Conservation (phyloP, 768 basidiomycete genomes). For the Mycena polygramma region DNA sequence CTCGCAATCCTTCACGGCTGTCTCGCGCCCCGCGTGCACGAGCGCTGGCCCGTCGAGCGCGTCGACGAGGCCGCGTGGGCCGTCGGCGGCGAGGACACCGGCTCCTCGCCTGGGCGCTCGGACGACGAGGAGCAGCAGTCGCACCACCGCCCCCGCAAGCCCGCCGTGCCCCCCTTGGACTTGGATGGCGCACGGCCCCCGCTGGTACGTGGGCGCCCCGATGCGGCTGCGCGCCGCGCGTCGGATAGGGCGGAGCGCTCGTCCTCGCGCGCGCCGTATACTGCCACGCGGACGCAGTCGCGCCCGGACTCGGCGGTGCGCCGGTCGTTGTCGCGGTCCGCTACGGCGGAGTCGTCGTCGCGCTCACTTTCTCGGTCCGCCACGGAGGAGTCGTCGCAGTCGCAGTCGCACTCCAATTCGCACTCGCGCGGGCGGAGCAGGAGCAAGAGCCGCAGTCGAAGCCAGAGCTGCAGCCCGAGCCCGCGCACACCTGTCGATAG, state of each 20-base stretch:
- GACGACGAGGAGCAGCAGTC: not conserved
- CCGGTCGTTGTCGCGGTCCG: not conserved
- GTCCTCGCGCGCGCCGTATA: conserved; percentile 32
- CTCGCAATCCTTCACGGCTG: conserved; percentile 79
- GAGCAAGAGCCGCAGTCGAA: conserved; percentile 29
- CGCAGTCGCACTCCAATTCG: not conserved
- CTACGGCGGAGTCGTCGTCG: not conserved
- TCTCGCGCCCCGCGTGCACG: conserved; percentile 70
- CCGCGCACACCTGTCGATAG: conserved; percentile 33
- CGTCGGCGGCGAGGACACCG: conserved; percentile 68
- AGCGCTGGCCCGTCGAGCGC: conserved; percentile 85
- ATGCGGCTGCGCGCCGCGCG: conserved; percentile 24
- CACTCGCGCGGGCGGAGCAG: conserved; percentile 25
- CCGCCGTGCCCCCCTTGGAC: not conserved
- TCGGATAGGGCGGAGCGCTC: conserved; percentile 29
- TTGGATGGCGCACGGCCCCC: not conserved
- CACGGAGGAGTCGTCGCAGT: not conserved
- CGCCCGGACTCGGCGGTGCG: not conserved
- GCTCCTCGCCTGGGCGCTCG: not conserved
- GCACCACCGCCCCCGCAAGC: not conserved
- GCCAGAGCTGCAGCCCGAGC: conserved; percentile 25
- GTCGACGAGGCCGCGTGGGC: conserved; percentile 88
- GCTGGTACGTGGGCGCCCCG: conserved; percentile 28
- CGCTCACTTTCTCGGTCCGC: not conserved
- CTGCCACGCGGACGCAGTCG: conserved; percentile 1